phyloP scores from a whole-genome alignment of 2,329 filamentous ascomycete genomes.

The Zymoseptoria tritici region DNA sequence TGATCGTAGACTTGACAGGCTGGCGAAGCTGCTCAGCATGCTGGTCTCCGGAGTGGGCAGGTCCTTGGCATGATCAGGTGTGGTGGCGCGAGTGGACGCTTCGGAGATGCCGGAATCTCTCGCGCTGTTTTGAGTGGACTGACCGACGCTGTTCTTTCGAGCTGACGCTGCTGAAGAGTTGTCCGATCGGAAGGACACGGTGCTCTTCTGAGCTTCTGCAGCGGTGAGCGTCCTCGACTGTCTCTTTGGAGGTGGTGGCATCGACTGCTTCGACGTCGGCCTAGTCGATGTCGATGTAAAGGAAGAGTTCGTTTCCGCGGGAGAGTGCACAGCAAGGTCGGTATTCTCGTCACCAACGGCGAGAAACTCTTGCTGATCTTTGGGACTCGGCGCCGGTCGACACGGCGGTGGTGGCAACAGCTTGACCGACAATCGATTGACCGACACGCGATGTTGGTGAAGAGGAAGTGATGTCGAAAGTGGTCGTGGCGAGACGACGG shows the following conservation, averaged over 20 bases:
- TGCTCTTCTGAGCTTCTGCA: conserved; percentile 12
- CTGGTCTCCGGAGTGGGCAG: conserved; percentile 44
- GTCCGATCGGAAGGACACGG: conserved; percentile 7
- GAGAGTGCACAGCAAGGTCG: background rate
- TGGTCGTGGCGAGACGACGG: background rate
- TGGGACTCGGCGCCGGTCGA: conserved; percentile 1
- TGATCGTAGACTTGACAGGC: conserved; percentile 55
- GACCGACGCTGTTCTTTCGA: conserved; percentile 61
- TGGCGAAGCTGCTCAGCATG: conserved; percentile 53
- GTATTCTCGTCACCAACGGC: background rate
- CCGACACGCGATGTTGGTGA: background rate
- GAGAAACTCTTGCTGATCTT: background rate
- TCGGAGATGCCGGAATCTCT: conserved; percentile 77
- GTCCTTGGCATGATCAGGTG: conserved; percentile 60
- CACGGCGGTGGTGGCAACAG: conserved; percentile 6
- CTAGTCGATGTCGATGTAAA: background rate
- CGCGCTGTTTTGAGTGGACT: conserved; percentile 66
- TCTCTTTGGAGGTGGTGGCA: background rate
- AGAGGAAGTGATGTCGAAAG: background rate
- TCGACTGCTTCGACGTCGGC: conserved; percentile 10
- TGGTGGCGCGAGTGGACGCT: conserved; percentile 80
- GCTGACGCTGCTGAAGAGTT: conserved; percentile 8
- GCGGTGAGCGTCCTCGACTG: background rate
- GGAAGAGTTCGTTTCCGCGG: background rate
- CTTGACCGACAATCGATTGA: conserved; percentile 2